A percentile compares a stretch with the other conserved stretches of the same genome.
Evolutionary conservation across 495 filamentous ascomycete species (phyloP).

Genomic region (Penicillium goetzii): DNA sequence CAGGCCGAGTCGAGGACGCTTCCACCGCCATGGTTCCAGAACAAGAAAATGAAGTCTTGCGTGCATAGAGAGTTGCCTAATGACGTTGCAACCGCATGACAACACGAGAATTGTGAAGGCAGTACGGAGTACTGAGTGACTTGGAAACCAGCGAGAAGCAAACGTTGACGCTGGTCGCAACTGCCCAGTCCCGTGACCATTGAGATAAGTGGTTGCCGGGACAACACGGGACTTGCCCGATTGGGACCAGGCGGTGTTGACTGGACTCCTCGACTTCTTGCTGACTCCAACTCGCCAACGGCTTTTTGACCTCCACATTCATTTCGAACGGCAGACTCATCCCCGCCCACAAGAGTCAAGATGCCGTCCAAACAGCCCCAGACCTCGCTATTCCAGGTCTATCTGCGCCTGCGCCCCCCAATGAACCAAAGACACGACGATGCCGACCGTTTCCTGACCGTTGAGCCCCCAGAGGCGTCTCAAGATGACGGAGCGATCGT

Average conservation of each 20-base stretch:
- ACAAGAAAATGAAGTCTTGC: neutral
- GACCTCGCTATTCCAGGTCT: conserved; percentile 85
- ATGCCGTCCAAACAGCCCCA: conserved; percentile 50
- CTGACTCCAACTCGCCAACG: conserved; percentile 13
- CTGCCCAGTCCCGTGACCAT: neutral
- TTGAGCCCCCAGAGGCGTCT: conserved; percentile 60
- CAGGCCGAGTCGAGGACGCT: neutral
- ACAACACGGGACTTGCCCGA: conserved; percentile 22
- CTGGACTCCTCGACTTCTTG: conserved; percentile 19
- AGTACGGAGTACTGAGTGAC: no score
- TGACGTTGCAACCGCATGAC: neutral
- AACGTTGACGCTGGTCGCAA: no score
- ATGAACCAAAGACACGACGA: conserved; percentile 40
- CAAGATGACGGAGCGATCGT: conserved; percentile 39
- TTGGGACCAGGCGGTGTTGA: conserved; percentile 21
- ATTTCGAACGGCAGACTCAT: conserved; percentile 14
- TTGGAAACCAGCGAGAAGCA: no score
- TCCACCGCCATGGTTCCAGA: neutral
- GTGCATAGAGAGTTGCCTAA: neutral
- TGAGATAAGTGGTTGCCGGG: conserved; percentile 20
- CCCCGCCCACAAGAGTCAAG: conserved; percentile 9
- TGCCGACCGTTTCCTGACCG: conserved; percentile 74
- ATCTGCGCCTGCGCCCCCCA: conserved; percentile 83
- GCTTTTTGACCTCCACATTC: conserved; percentile 22
- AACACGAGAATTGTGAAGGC: neutral